Evolutionary conservation across 2,329 filamentous ascomycete genomes (phyloP).

Genomic region (Dactylellina leptospora): DNA sequence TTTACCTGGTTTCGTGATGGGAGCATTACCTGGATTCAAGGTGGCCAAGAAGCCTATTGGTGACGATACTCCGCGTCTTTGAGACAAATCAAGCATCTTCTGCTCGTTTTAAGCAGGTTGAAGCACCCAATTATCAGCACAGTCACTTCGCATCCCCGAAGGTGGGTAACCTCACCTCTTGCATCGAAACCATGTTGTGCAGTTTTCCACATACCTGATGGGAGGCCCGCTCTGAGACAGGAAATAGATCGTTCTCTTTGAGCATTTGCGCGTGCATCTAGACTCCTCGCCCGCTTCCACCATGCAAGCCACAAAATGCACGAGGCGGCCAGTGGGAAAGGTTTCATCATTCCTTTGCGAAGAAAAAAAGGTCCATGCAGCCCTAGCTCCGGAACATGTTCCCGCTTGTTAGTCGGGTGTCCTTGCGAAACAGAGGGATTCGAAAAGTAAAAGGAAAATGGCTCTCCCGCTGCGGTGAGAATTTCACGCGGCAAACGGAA

Average conservation of each 20-base stretch:
- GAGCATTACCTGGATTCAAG: constrained; percentile 15
- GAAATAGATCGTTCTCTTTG: constrained; percentile 19
- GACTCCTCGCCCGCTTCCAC: constrained; percentile 19
- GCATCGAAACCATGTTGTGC: constrained; percentile 20
- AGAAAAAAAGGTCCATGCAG: constrained; percentile 26
- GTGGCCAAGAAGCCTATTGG: constrained; percentile 30
- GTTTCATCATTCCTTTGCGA: constrained; percentile 22
- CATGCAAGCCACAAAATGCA: constrained; percentile 26
- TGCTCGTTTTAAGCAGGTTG: too few relatives aligned
- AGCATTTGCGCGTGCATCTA: constrained; percentile 3
- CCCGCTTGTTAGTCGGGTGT: constrained; percentile 3
- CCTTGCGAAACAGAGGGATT: not conserved
- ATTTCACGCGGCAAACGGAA: constrained; percentile 14
- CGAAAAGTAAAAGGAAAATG: not conserved
- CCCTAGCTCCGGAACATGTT: constrained; percentile 42
- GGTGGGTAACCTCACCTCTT: not conserved
- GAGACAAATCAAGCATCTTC: too few relatives aligned
- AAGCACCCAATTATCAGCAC: too few relatives aligned
- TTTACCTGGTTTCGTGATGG: constrained; percentile 32
- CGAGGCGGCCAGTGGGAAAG: not conserved
- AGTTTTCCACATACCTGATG: constrained; percentile 1
- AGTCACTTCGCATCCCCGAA: too few relatives aligned
- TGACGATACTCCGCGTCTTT: too few relatives aligned
- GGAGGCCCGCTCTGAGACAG: constrained; percentile 15
- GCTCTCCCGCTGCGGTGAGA: not conserved